Base-by-base conservation (phyloP, 2,329 filamentous ascomycete species). In the Diaporthe vaccinii region DNA sequence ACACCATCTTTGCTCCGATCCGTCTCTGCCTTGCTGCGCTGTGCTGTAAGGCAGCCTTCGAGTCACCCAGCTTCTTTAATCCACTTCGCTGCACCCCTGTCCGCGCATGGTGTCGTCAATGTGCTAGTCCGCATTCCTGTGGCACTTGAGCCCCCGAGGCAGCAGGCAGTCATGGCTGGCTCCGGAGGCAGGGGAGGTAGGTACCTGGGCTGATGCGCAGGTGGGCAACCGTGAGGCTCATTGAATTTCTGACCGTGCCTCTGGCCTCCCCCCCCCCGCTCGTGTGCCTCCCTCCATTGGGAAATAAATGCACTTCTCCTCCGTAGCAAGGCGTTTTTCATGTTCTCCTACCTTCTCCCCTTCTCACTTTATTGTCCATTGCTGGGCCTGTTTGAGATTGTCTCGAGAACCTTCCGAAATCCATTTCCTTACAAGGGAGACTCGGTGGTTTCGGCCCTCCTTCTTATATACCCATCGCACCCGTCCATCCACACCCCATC, bases 241-340 rank as follows among this genome's bases (percentile, higher is more conserved):
- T 68, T 58, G 46, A 62, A 5, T 39, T 41, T 73, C 44, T 73
- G 51, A 44, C 51, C 31, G 65, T 62, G 14, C 49, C 73, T 65
- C 59, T 76, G 78, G 39, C 74, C 51, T 46, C 67, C 72, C 51
- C 72, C 72, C 76, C 74, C 34, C 55, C 1, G 0, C 22, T n/a
- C 36, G 36, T 0, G 46, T 39, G 59, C 68, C 44, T 65, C 72
- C 76, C 75, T 31, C 69, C 74, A 76, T 78, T 79, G 77, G 78
- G 74, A 76, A 76, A 72, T 74, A 74, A 76, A 76, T 76, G 71
- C 72, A 76, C 74, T 75, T 75, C 22, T 51, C 49, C 31, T 72
- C 73, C 74, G 68, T 59, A 51, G 41, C 75, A 73, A 73, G 71
- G 72, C 77, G 72, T 78, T 78, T 71, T 34, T n/a, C 9, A 44